These are phyloP conservation scores for Lasiodiplodia citricola DNA, from an alignment of 2,329 filamentous ascomycete species.

Conservation along the genomic window DNA sequence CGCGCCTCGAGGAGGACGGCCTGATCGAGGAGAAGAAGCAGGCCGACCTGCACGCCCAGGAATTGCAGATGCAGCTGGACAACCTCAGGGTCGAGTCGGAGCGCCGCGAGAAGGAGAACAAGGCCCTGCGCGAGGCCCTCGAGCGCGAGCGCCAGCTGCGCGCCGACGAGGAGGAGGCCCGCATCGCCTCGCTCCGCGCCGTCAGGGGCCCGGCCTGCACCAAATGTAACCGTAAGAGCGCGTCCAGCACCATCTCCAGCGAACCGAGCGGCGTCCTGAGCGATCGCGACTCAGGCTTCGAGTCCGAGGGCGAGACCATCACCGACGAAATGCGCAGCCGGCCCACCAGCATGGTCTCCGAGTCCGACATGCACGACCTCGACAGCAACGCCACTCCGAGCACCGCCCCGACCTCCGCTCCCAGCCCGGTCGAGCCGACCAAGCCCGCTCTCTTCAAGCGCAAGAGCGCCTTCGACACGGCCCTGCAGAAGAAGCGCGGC, in stretches of 20 bases:
- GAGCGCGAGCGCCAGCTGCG: constrained; percentile 40
- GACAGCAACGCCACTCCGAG: constrained; percentile 36
- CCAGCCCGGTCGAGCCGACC: constrained; percentile 9
- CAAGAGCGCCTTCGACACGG: constrained; percentile 21
- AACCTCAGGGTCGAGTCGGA: constrained; percentile 58
- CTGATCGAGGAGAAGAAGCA: constrained; percentile 67
- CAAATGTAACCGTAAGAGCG: constrained; percentile 19
- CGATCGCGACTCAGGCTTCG: constrained; percentile 61
- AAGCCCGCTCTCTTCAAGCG: constrained; percentile 15
- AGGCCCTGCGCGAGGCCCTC: constrained; percentile 40
- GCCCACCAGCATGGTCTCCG: constrained; percentile 39
- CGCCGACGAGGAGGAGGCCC: constrained; percentile 41
- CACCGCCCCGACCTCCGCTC: constrained; percentile 31
- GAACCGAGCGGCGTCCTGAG: constrained; percentile 23
- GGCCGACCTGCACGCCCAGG: constrained; percentile 60
- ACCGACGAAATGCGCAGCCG: constrained; percentile 40
- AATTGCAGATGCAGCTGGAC: constrained; percentile 66
- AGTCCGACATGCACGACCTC: constrained; percentile 40
- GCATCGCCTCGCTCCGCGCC: constrained; percentile 28
- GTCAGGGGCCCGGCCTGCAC: constrained; percentile 39
- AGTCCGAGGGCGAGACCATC: constrained; percentile 61
- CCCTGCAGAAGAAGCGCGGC: constrained; percentile 38
- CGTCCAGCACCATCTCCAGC: constrained; percentile 41
- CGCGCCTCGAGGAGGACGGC: constrained; percentile 60
- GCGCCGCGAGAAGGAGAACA: constrained; percentile 64